Evolutionary conservation across 192 early-diverging fungal species (phyloP), one percentile per base, ranked within the genome.

Genomic region (Backusella psychrophila): DNA sequence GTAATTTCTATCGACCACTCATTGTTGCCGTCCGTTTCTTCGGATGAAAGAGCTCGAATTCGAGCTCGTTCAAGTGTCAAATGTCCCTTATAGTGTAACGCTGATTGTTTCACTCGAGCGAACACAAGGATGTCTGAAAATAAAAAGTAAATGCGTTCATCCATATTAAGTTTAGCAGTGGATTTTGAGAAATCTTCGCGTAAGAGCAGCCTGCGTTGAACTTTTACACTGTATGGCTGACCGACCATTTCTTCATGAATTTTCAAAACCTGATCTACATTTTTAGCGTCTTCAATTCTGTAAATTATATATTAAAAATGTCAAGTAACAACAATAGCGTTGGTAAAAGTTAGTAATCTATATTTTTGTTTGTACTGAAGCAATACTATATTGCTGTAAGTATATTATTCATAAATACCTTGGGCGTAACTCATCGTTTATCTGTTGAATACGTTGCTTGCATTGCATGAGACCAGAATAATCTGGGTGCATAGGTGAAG

Each of bases 401-500:
- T 23, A 11, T 52, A 70, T 71, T 34, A n/a, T 44, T 17, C 33
- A 41, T n/a, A 29, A 23, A 71, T 73, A 81, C 80, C 52, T 77
- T 66, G 72, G 42, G 31, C 14, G 19, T 9, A 81, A 41, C 1
- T 77, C 66, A 14, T 52, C 39, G 19, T 41, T 39, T 42, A 81
- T 68, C 0, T 67, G 17, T 2, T 63, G 33, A 59, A 81, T 77
- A 23, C 72, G 66, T 12, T 73, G 66, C 41, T 74, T 77, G 19
- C 75, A 76, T 1, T 76, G 67, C 39, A 66, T 46, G 11, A 83
- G 42, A 12, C 75, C 71, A 41, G 26, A 29, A 68, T 83, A 77
- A 65, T 83, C 82, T 14, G 82, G 82, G 44, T 83, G 82, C 70
- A 80, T 71, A 36, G 73, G 34, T 12, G 75, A 59, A 4, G 82